phyloP scores from a whole-genome alignment of 495 filamentous ascomycete species.

The Aspergillus cavernicola region DNA sequence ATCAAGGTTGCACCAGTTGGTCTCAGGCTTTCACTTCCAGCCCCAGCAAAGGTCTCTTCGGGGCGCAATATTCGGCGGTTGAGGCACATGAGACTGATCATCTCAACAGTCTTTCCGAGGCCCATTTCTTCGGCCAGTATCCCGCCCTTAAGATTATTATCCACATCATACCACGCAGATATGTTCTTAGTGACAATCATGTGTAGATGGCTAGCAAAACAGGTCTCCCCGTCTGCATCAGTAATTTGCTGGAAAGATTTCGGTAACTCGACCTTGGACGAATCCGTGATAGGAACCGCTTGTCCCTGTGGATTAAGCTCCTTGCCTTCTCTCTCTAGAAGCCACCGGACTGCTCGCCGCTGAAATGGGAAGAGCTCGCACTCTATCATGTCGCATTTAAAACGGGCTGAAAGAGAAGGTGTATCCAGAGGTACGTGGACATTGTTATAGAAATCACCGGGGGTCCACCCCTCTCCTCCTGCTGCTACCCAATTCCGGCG shows the following conservation, averaged over 20 bases:
- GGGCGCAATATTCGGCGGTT: constrained; percentile 40
- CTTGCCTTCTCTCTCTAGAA: constrained; percentile 58
- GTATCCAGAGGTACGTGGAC: constrained; percentile 54
- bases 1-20: constrained; percentile 70
- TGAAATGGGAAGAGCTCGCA: constrained; percentile 69
- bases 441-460: constrained; percentile 62
- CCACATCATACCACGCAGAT: constrained; percentile 38
- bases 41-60: constrained; percentile 17
- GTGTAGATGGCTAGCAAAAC: constrained; percentile 62
- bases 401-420: constrained; percentile 30
- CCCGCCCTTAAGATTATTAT: constrained; percentile 47
- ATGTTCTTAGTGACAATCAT: constrained; percentile 56
- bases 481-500: neutral
- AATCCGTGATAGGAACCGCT: constrained; percentile 15
- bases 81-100: constrained; percentile 70
- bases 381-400: constrained; percentile 39
- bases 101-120: constrained; percentile 89
- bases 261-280: constrained; percentile 23
- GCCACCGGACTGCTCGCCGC: constrained; percentile 65
- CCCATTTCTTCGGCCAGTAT: constrained; percentile 96
- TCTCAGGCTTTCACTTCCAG: constrained; percentile 27
- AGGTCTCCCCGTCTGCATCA: constrained; percentile 49
- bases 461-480: constrained; percentile 35
- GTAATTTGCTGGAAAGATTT: constrained; percentile 31
- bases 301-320: constrained; percentile 32